A percentile compares a stretch with the other conserved stretches of the same genome.
These are phyloP conservation scores for Tolypocladium pustulatum DNA, from an alignment of 2,329 filamentous ascomycete genomes.

Conservation along the genomic window DNA sequence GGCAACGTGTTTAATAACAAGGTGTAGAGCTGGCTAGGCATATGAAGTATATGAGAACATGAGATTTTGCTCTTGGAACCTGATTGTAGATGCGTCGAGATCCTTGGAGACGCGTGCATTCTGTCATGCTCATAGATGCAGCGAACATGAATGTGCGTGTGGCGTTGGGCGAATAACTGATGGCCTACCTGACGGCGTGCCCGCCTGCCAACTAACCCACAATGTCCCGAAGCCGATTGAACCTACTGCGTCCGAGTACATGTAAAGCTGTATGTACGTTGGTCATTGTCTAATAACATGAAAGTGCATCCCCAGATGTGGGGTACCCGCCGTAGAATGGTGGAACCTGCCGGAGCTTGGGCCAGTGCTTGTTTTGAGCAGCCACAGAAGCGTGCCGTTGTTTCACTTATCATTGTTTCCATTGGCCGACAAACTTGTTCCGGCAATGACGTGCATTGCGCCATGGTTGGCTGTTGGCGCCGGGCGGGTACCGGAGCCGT, in stretches of 20 bases:
- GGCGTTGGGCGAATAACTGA: too few relatives aligned
- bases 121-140: too few relatives aligned
- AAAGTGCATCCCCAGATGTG: too few relatives aligned
- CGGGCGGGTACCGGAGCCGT: background rate
- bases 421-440: too few relatives aligned
- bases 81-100: background rate
- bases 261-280: too few relatives aligned
- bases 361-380: background rate
- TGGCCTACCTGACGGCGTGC: too few relatives aligned
- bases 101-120: background rate
- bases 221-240: too few relatives aligned
- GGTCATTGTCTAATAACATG: too few relatives aligned
- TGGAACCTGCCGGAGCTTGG: background rate
- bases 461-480: background rate
- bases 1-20: constrained; percentile 37
- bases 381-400: background rate
- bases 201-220: too few relatives aligned
- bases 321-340: background rate
- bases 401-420: too few relatives aligned
- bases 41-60: background rate
- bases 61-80: background rate
- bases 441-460: background rate
- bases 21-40: background rate
- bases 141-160: too few relatives aligned
- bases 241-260: too few relatives aligned